Evolutionary conservation across 352 stramenopile genomes (phyloP).

Genomic region (Detonula confervacea): DNA sequence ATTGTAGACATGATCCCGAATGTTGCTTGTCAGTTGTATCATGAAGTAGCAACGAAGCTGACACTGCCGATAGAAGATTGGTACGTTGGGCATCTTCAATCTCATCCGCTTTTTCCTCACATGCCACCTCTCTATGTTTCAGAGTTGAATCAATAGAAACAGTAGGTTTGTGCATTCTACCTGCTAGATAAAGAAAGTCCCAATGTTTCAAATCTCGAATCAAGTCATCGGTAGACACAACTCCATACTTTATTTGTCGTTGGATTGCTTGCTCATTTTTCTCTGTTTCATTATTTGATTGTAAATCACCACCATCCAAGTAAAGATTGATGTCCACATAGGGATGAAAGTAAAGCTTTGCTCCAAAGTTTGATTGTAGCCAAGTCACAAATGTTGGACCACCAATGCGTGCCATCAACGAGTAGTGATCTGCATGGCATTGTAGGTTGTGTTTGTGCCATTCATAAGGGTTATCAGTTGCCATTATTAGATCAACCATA

Average conservation of each 20-base stretch:
- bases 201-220: conserved; percentile 74
- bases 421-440: conserved; percentile 76
- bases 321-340: conserved; percentile 44
- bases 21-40: conserved; percentile 18
- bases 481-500: conserved; percentile 83
- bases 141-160: conserved; percentile 40
- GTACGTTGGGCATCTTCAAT: conserved; percentile 55
- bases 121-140: background rate
- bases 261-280: conserved; percentile 19
- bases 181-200: conserved; percentile 80
- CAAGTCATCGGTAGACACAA: conserved; percentile 73
- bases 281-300: conserved; percentile 18
- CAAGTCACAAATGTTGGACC: conserved; percentile 47
- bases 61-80: conserved; percentile 72
- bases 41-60: conserved; percentile 66
- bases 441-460: conserved; percentile 76
- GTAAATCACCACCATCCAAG: background rate
- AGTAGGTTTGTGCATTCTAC: conserved; percentile 82
- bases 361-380: conserved; percentile 60
- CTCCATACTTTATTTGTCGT: conserved; percentile 81
- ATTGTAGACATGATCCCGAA: conserved; percentile 12
- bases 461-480: conserved; percentile 58
- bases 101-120: conserved; percentile 29
- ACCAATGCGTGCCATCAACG: conserved; percentile 36
- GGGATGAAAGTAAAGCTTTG: conserved; percentile 66